phyloP scores from a whole-genome alignment of 176 grass and related monocot genomes.

The Elaeis guineensis region DNA sequence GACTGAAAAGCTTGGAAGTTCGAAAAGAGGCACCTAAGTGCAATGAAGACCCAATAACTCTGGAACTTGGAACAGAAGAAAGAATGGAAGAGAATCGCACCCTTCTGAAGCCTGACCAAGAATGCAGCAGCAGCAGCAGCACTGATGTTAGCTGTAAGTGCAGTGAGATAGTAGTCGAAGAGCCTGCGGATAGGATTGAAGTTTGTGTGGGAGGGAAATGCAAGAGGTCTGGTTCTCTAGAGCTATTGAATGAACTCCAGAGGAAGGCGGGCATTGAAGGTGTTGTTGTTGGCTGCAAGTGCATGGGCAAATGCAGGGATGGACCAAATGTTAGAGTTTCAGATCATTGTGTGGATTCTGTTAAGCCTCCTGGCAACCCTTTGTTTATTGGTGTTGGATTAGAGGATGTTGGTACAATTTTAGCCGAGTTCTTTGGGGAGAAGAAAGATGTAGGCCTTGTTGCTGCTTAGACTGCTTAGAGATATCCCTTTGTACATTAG shows the following conservation, averaged over 20 bases:
- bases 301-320: constrained; percentile 65
- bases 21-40: background rate
- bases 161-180: background rate
- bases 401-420: constrained; percentile 59
- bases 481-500: no score
- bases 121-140: background rate
- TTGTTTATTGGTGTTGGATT: constrained; percentile 58
- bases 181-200: constrained; percentile 24
- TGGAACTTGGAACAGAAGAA: no score
- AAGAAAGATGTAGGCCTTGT: constrained; percentile 10
- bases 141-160: background rate
- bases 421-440: constrained; percentile 23
- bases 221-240: constrained; percentile 44
- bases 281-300: constrained; percentile 45
- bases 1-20: background rate
- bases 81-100: no score
- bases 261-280: constrained; percentile 24
- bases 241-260: constrained; percentile 55
- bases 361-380: constrained; percentile 11
- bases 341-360: background rate
- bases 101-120: background rate
- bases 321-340: constrained; percentile 47
- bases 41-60: background rate
- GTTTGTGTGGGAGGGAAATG: constrained; percentile 90
- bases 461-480: background rate